These are phyloP conservation scores for Carex pumila DNA, from an alignment of 176 grass and related monocot species.

Conservation along the genomic window DNA sequence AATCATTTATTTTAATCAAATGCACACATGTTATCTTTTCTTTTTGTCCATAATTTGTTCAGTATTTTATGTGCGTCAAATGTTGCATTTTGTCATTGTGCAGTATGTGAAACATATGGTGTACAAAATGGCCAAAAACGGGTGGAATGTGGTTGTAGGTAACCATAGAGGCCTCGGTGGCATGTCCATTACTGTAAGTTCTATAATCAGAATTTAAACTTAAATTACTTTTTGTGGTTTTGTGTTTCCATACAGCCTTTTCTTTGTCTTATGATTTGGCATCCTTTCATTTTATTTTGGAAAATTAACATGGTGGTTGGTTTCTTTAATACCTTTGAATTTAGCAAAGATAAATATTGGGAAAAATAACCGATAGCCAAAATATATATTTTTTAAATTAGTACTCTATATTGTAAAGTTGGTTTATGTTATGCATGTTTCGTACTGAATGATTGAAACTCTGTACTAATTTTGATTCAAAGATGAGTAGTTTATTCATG, in stretches of 20 bases:
- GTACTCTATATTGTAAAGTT: background rate
- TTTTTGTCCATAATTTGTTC: conserved; percentile 3
- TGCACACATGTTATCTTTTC: background rate
- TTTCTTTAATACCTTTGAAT: background rate
- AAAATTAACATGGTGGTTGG: background rate
- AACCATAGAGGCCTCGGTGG: conserved; percentile 91
- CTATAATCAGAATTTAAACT: conserved; percentile 12
- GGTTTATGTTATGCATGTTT: conserved; percentile 21
- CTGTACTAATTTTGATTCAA: background rate
- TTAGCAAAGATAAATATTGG: background rate
- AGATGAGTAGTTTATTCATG: conserved; percentile 1
- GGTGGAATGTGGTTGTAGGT: conserved; percentile 91
- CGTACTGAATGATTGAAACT: conserved; percentile 10
- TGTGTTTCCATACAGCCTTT: conserved; percentile 12
- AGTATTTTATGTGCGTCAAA: background rate
- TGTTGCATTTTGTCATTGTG: conserved; percentile 13
- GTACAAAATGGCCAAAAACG: conserved; percentile 59
- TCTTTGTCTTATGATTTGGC: background rate
- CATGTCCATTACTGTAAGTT: conserved; percentile 91
- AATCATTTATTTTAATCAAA: conserved; percentile 1
- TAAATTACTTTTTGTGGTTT: conserved; percentile 19
- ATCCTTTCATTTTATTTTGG: conserved; percentile 8
- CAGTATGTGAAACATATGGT: conserved; percentile 83
- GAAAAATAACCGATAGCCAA: background rate
- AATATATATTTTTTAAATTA: too few species aligned